Evolutionary conservation across 495 filamentous ascomycete species (phyloP).

Genomic region (Rusavskia elegans): DNA sequence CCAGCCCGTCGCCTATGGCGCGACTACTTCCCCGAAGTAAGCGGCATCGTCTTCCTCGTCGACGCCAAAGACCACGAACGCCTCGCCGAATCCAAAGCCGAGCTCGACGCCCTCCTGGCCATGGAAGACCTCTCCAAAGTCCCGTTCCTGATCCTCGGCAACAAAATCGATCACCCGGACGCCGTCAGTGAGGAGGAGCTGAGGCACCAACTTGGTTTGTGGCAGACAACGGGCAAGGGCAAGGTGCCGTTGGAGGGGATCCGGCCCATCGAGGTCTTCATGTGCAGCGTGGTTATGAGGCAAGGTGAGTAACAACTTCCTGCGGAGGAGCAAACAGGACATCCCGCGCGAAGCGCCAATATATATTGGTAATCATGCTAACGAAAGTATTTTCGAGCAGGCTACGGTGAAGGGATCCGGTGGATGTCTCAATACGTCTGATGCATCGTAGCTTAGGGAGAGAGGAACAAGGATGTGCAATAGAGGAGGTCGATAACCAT

Average conservation of each 20-base stretch:
- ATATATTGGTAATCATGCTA: background rate
- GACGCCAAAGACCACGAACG: conserved; percentile 95
- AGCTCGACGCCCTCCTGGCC: conserved; percentile 81
- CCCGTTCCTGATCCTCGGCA: conserved; percentile 86
- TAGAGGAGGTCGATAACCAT: no score
- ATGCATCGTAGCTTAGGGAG: no score
- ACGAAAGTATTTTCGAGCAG: conserved; percentile 11
- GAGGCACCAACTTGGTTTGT: conserved; percentile 74
- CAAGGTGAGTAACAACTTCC: conserved; percentile 44
- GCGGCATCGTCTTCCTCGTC: conserved; percentile 92
- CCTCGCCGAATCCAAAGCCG: conserved; percentile 83
- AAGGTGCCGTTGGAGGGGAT: conserved; percentile 91
- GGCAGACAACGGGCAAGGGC: conserved; percentile 95
- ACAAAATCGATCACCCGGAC: conserved; percentile 97
- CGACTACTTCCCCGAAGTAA: conserved; percentile 97
- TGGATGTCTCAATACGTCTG: conserved; percentile 36
- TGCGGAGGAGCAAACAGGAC: no score
- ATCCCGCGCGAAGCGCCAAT: no score
- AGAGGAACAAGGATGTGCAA: no score
- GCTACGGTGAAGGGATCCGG: conserved; percentile 38
- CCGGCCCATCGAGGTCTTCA: conserved; percentile 93
- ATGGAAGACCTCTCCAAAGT: conserved; percentile 92
- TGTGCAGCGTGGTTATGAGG: conserved; percentile 97
- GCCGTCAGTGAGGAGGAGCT: conserved; percentile 91
- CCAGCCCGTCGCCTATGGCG: conserved; percentile 91